Base-by-base conservation (phyloP, 2,329 filamentous ascomycete species). In the Esteya vermicola region DNA sequence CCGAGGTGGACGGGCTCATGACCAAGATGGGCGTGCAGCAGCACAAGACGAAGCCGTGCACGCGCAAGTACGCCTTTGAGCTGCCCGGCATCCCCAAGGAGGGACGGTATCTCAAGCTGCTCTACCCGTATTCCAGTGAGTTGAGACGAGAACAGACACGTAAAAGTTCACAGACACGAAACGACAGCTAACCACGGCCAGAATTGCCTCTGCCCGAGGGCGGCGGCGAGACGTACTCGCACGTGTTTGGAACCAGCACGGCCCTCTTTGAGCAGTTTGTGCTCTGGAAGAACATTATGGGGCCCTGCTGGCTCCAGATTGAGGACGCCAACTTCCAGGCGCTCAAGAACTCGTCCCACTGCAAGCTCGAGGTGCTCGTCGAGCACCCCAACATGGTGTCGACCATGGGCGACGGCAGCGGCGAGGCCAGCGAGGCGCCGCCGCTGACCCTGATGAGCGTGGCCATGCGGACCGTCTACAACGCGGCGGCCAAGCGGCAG, bases 251-350 rank as follows among this genome's bases (percentile, higher is more conserved):
- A 22, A 81, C 82, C 42, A 94, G 91, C 57, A 98, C 91, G 0
- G 78, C 85, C 1, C 68, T 98, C 1, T 98, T 98, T 51, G 91
- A 98, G 60, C 91, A 98, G 51, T 98, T 98, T 54, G 91, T 98
- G 18, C 70, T 98, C 6, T 95, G 88, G 83, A 96, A 95, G 63
- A 93, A 94, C 54, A 84, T 98, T 51, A 98, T 95, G 89, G 91
- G 91, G 2, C 91, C 91, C 23, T 96, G 91, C 57, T 98, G 91
- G 91, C 72, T 98, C 34, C 88, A 81, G 54, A 91, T 98, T 41
- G 73, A 86, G 48, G 80, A 82, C 48, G 83, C 83, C 23, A 79
- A 95, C 56, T 95, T 93, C 55, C 71, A 72, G 16, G 68, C 81
- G 6, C 70, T 96, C 49, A 89, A 85, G 58, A 95, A 95, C 51